phyloP scores from a whole-genome alignment of 2,329 filamentous ascomycete genomes.

The Phaeosphaeriaceae sp. region DNA sequence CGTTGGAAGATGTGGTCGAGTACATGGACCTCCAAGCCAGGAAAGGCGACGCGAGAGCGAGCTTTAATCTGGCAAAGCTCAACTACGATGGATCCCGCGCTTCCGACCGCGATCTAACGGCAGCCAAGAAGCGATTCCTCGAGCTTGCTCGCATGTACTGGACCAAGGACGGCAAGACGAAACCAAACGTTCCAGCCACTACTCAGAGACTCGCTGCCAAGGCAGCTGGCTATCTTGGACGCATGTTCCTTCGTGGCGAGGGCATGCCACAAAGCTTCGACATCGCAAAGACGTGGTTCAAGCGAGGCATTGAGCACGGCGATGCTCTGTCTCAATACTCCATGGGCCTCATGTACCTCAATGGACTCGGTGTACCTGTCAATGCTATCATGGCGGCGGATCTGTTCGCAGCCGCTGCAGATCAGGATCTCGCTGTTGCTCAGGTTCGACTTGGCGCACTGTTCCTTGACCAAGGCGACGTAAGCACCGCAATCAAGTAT shows the following conservation, averaged over 20 bases:
- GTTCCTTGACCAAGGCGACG: slow-evolving; percentile 86
- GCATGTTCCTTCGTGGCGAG: slow-evolving; percentile 90
- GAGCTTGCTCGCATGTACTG: slow-evolving; percentile 82
- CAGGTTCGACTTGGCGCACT: slow-evolving; percentile 84
- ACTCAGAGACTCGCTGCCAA: slow-evolving; percentile 82
- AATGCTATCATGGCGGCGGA: slow-evolving; percentile 77
- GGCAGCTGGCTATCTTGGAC: slow-evolving; percentile 84
- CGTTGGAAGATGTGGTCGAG: slow-evolving; percentile 91
- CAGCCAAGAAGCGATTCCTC: slow-evolving; percentile 82
- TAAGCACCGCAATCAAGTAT: slow-evolving; percentile 80
- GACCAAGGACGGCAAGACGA: slow-evolving; percentile 77
- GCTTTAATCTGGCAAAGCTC: slow-evolving; percentile 82
- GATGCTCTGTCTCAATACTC: slow-evolving; percentile 87
- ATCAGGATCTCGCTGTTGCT: slow-evolving; percentile 80
- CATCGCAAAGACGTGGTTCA: slow-evolving; percentile 82
- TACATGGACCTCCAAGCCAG: slow-evolving; percentile 90
- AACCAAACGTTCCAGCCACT: slow-evolving; percentile 71
- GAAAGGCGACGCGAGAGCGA: slow-evolving; percentile 87
- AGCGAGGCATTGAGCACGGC: slow-evolving; percentile 74
- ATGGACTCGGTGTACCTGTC: slow-evolving; percentile 75
- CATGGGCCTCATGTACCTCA: slow-evolving; percentile 80
- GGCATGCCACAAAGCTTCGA: slow-evolving; percentile 80
- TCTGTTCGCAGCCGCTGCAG: slow-evolving; percentile 78
- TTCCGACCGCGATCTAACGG: slow-evolving; percentile 73
- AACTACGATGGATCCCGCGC: slow-evolving; percentile 87